Conservation (phyloP, 1,284 basidiomycete genomes). For the Malassezia psittaci region DNA sequence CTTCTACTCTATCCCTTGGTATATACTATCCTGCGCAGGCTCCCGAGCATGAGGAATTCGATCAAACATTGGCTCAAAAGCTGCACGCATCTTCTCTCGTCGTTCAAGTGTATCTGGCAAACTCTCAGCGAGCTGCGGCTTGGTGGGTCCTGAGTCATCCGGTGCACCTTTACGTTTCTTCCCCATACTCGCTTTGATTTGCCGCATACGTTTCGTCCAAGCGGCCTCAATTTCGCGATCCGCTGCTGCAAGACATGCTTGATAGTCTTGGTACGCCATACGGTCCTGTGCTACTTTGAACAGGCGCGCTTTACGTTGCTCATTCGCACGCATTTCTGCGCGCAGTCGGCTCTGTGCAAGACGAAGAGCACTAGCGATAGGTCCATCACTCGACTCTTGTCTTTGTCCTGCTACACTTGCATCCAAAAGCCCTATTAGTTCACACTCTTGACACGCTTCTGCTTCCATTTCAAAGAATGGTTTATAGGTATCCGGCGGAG, state of each 20-base stretch:
- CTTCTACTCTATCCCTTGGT: slow-evolving; percentile 5
- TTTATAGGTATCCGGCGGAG: slow-evolving; percentile 11
- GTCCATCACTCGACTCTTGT: slow-evolving; percentile 64
- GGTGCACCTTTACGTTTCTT: slow-evolving; percentile 36
- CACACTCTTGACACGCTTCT: slow-evolving; percentile 6
- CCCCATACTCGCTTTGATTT: slow-evolving; percentile 39
- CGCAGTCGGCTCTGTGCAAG: slow-evolving; percentile 75
- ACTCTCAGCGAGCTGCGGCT: slow-evolving; percentile 33
- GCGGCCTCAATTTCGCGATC: slow-evolving; percentile 44
- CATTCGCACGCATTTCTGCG: slow-evolving; percentile 67
- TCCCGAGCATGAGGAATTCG: slow-evolving; percentile 27
- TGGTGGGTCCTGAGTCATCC: slow-evolving; percentile 27
- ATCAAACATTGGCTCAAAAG: slow-evolving; percentile 40
- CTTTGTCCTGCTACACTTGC: slow-evolving; percentile 4
- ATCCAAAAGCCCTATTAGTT: slow-evolving; percentile 11
- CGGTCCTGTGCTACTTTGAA: slow-evolving; percentile 70
- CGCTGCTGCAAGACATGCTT: slow-evolving; percentile 34
- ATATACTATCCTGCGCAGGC: slow-evolving; percentile 30
- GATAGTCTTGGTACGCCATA: slow-evolving; percentile 62
- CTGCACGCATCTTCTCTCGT: slow-evolving; percentile 27
- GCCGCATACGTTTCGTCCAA: slow-evolving; percentile 39
- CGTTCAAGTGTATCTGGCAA: slow-evolving; percentile 33
- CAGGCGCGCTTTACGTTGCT: slow-evolving; percentile 66
- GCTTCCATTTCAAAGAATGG: slow-evolving; percentile 7
- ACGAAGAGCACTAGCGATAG: slow-evolving; percentile 77